A percentile compares a stretch with the other conserved stretches of the same genome.
phyloP scores from a whole-genome alignment of 495 filamentous ascomycete genomes.

The Tuber aestivum region DNA sequence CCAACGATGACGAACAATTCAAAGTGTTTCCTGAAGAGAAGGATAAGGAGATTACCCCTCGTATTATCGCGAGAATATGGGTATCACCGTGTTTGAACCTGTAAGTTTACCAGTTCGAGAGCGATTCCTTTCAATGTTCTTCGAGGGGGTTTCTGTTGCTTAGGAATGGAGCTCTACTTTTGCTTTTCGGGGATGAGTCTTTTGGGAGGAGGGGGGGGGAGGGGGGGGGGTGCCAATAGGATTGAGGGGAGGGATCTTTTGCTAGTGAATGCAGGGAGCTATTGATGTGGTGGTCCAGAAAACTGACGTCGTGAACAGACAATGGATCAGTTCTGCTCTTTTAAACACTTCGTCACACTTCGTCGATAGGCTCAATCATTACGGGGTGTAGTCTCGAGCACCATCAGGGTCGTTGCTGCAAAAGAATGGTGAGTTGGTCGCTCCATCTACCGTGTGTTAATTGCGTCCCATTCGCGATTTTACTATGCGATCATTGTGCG shows the following conservation, averaged over 20 bases:
- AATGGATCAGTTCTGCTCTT: constrained; percentile 88
- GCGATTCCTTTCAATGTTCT: constrained; percentile 22
- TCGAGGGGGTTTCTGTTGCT: constrained; percentile 24
- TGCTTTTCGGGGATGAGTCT: constrained; percentile 12
- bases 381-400: constrained; percentile 96
- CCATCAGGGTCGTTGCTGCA: constrained; percentile 90
- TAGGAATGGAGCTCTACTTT: not conserved
- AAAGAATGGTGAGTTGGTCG: constrained; percentile 69
- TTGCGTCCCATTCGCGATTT: constrained; percentile 12
- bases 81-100: constrained; percentile 89
- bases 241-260: constrained; percentile 27
- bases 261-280: constrained; percentile 13
- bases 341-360: constrained; percentile 75
- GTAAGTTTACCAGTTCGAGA: constrained; percentile 49
- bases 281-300: constrained; percentile 23
- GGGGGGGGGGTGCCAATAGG: constrained; percentile 24
- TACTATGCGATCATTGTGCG: constrained; percentile 13
- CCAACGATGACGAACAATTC: constrained; percentile 46
- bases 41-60: constrained; percentile 65
- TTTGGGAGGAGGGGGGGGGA: no score
- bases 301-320: constrained; percentile 49
- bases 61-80: constrained; percentile 77
- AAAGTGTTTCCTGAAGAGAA: constrained; percentile 44
- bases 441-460: constrained; percentile 11
- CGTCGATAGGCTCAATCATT: constrained; percentile 80